Base-by-base conservation (phyloP, 495 filamentous ascomycete genomes). In the Aspergillus sparsus region DNA sequence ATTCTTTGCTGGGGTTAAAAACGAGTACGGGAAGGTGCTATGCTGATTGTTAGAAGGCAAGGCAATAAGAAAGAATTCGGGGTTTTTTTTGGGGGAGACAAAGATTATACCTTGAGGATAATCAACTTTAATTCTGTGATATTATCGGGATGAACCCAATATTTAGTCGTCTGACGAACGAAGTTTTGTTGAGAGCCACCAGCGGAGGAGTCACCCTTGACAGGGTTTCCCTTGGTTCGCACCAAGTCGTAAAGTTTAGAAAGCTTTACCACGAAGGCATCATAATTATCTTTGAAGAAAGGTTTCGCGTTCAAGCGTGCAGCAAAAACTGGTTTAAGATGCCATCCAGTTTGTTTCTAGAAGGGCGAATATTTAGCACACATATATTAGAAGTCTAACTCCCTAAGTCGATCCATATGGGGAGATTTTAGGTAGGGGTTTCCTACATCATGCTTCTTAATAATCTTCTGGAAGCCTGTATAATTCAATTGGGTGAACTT, bases 401-500 rank as follows among this genome's bases (percentile, higher is more conserved):
- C 21, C 21, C 21, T 33, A 32, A 45, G 0, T 18, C 49, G 2
- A 8, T 7, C 10, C 52, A 7, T 41, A 35, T 35, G 36, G 27
- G 13, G 39, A 10, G 39, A 11, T 15, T 39, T n/a, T 11, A 7
- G 27, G 6, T 27, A 4, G 15, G 37, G 6, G 56, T 18, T 3
- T 42, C 89, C 55, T 76, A 94, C 91, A 81, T 99, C 94, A 73
- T 99, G 94, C 79, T 99, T 99, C 80, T 99, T 99, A 71, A 99
- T 97, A 66, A 99, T 99, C 80, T 99, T 99, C 80, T 97, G 95
- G 68, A 99, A 99, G 0, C 95, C 94, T 1, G 93, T 97, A 68
- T 99, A 99, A 74, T 99, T 99, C 70, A 99, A 76, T 75, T 97
- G 93, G 6, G 94, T 95, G 66, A 97, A 99, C 75, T 98, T 98